Conservation (phyloP, 225 moss, liverwort and hornwort genomes). For the Polytrichum commune region DNA sequence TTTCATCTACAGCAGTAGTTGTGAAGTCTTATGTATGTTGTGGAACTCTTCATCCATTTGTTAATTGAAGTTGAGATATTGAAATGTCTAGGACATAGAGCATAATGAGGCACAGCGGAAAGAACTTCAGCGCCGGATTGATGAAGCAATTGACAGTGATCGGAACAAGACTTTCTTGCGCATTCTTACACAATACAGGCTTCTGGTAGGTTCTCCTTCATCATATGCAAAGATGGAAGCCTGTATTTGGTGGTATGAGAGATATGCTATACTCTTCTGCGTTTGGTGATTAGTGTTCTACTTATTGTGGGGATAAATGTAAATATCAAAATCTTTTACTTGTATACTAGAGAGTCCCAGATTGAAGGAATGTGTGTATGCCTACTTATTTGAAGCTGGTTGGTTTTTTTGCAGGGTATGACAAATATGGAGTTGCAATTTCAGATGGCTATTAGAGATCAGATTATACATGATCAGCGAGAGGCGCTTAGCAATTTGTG, state of each 20-base stretch:
- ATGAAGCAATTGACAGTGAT: slow-evolving; percentile 87
- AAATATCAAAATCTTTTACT: too few species aligned
- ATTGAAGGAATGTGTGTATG: too few species aligned
- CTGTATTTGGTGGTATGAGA: background rate
- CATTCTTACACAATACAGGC: slow-evolving; percentile 72
- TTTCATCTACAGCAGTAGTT: too few species aligned
- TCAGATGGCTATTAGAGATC: slow-evolving; percentile 86
- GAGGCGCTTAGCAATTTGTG: slow-evolving; percentile 80
- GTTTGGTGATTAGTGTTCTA: slow-evolving; percentile 28
- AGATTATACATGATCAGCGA: slow-evolving; percentile 77
- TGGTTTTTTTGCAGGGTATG: slow-evolving; percentile 57
- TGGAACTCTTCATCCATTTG: background rate
- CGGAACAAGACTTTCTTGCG: slow-evolving; percentile 85
- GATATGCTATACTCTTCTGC: background rate
- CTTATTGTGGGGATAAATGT: too few species aligned
- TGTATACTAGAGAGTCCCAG: too few species aligned
- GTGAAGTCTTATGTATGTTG: too few species aligned
- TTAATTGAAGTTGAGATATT: background rate
- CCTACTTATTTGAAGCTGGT: background rate
- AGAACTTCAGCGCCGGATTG: slow-evolving; percentile 71
- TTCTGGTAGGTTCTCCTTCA: slow-evolving; percentile 31
- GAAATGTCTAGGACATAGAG: slow-evolving; percentile 56
- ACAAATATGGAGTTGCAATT: slow-evolving; percentile 90
- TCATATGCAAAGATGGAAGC: too few species aligned
- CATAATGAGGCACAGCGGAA: slow-evolving; percentile 82